These are phyloP conservation scores for Rhodomyrtus psidioides DNA, from an alignment of 441 rosid species.

Conservation along the genomic window DNA sequence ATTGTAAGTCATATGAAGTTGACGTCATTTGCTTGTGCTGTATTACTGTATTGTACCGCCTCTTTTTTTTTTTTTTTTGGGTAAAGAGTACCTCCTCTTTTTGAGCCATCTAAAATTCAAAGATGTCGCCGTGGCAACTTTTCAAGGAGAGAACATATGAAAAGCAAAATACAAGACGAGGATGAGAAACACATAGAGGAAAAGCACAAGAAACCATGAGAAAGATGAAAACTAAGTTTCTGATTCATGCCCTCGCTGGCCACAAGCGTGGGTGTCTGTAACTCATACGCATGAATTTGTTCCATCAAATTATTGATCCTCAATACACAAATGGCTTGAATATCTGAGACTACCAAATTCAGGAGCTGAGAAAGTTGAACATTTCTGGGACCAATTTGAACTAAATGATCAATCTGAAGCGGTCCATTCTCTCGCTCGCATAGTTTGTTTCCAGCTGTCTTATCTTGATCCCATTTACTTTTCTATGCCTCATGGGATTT, in stretches of 20 bases:
- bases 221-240: constrained; percentile 34
- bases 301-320: background rate
- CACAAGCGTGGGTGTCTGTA: too few relatives aligned
- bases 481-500: background rate
- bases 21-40: background rate
- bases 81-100: too few relatives aligned
- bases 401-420: background rate
- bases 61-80: too few relatives aligned
- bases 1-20: background rate
- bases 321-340: constrained; percentile 21
- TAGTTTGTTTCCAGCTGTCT: background rate
- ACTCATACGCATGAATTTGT: too few relatives aligned
- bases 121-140: background rate
- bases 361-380: constrained; percentile 10
- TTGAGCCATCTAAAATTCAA: background rate
- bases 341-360: constrained; percentile 50
- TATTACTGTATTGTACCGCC: background rate
- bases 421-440: background rate
- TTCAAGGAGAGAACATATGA: background rate
- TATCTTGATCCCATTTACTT: background rate
- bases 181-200: background rate
- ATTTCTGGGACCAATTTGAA: background rate
- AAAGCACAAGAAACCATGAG: background rate
- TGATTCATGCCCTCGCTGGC: constrained; percentile 41
- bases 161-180: background rate